Evolutionary conservation across 495 filamentous ascomycete species (phyloP).

Genomic region (Astrocystis sublimbata): DNA sequence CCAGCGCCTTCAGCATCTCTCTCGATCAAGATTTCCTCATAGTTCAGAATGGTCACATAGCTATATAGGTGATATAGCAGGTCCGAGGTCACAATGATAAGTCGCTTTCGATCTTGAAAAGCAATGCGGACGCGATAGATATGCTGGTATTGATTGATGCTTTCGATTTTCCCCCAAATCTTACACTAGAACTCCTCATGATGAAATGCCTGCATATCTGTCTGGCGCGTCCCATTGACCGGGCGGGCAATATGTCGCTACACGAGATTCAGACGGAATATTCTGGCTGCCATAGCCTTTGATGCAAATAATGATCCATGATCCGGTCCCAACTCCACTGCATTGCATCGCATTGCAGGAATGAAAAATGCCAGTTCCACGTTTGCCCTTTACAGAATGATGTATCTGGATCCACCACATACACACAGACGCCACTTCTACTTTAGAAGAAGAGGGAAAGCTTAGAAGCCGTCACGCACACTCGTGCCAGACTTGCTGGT

Average conservation of each 20-base stretch:
- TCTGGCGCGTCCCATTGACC: background rate
- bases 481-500: constrained; percentile 46
- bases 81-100: constrained; percentile 1
- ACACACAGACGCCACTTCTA: background rate
- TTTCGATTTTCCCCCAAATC: background rate
- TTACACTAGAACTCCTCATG: background rate
- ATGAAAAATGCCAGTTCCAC: background rate
- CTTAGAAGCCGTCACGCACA: constrained; percentile 47
- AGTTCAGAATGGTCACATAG: background rate
- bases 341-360: too few relatives aligned
- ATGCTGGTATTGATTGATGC: background rate
- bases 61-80: background rate
- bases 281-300: background rate
- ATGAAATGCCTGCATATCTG: background rate
- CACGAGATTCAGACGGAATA: background rate
- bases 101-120: background rate
- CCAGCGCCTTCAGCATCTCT: background rate
- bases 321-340: background rate
- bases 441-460: too few relatives aligned
- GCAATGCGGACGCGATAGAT: background rate
- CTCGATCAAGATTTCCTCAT: background rate
- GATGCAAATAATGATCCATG: background rate
- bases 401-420: background rate
- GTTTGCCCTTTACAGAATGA: background rate
- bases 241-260: background rate